Evolutionary conservation across 2,329 filamentous ascomycete species (phyloP).

Genomic region (Pseudogymnoascus sp.): DNA sequence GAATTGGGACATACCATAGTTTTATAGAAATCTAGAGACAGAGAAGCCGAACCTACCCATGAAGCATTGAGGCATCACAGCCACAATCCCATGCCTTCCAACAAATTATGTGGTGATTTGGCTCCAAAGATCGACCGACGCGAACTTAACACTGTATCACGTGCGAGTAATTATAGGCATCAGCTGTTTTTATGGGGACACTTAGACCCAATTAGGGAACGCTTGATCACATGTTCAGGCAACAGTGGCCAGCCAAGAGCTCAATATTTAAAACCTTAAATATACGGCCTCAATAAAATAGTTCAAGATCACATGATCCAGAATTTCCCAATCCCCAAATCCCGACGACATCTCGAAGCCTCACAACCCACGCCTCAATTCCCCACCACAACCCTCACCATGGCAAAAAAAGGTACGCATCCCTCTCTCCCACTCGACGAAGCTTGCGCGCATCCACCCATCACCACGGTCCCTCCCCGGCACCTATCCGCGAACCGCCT

Average conservation of each 20-base stretch:
- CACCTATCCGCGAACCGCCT: neutral
- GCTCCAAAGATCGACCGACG: neutral
- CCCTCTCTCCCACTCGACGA: neutral
- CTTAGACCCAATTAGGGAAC: neutral
- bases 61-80: neutral
- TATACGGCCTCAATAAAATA: neutral
- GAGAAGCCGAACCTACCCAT: constrained; percentile 1
- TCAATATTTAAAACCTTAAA: neutral
- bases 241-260: neutral
- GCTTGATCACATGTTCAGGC: neutral
- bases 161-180: neutral
- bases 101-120: neutral
- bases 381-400: constrained; percentile 19
- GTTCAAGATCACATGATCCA: neutral
- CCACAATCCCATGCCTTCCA: neutral
- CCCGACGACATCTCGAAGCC: neutral
- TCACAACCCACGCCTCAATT: neutral
- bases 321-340: neutral
- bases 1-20: neutral
- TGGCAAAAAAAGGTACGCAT: constrained; percentile 38
- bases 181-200: neutral
- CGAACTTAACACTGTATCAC: constrained; percentile 3
- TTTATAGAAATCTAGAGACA: neutral
- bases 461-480: neutral
- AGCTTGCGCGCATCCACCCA: neutral